A percentile compares a stretch with the other conserved stretches of the same genome.
Evolutionary conservation across 108 stramenopile species (phyloP).

Genomic region (Nitzschia inconspicua): DNA sequence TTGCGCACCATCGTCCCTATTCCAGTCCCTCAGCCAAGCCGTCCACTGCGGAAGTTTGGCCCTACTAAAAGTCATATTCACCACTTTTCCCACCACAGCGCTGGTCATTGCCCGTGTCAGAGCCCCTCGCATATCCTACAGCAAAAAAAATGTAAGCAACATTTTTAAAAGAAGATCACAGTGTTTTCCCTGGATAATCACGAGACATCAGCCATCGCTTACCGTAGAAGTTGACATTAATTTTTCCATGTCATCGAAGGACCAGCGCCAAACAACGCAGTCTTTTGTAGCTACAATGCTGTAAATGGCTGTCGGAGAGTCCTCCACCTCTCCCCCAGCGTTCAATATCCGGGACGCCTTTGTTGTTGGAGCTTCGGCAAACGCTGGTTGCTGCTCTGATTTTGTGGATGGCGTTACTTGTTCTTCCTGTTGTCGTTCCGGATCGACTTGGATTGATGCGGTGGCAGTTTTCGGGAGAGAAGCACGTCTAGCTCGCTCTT

Average conservation of each 20-base stretch:
- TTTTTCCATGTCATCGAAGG: constrained; percentile 67
- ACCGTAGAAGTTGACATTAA: constrained; percentile 62
- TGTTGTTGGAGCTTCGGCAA: neutral
- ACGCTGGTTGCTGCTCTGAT: neutral
- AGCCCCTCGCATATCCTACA: constrained; percentile 68
- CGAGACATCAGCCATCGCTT: too few relatives aligned
- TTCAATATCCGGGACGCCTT: too few relatives aligned
- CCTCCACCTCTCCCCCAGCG: neutral
- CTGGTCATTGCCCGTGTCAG: constrained; percentile 82
- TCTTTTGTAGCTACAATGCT: constrained; percentile 65
- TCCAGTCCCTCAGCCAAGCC: constrained; percentile 53
- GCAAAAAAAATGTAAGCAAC: too few relatives aligned
- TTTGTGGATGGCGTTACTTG: neutral
- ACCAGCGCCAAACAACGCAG: constrained; percentile 62
- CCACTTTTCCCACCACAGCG: constrained; percentile 81
- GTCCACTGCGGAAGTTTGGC: constrained; percentile 34
- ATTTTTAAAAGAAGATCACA: too few relatives aligned
- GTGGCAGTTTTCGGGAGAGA: too few relatives aligned
- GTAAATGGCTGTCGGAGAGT: constrained; percentile 33
- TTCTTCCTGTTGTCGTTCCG: constrained; percentile 7
- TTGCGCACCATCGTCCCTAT: constrained; percentile 11
- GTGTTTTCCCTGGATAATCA: too few relatives aligned
- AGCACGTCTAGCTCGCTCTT: too few relatives aligned
- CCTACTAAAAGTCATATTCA: constrained; percentile 68
- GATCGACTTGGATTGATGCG: constrained; percentile 1